Evolutionary conservation across 2,329 filamentous ascomycete species (phyloP).

Genomic region (Aspergillus texensis): DNA sequence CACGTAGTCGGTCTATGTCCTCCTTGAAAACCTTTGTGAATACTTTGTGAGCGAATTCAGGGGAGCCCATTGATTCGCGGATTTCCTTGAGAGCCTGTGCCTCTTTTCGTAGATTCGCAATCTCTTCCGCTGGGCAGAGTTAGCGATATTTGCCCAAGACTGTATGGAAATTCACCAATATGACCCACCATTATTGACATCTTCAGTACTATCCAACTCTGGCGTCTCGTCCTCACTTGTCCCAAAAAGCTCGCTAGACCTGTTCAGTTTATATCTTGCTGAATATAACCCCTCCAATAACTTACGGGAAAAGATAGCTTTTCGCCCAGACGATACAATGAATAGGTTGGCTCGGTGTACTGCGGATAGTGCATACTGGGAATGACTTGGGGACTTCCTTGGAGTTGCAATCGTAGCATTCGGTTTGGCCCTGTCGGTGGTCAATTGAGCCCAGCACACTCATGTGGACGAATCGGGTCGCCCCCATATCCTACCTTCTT

Average conservation of each 20-base stretch:
- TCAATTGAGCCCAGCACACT: conserved; percentile 13
- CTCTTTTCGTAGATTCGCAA: conserved; percentile 83
- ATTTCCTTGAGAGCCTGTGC: conserved; percentile 82
- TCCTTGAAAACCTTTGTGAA: conserved; percentile 92
- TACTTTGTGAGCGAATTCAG: conserved; percentile 74
- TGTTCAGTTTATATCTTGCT: conserved; percentile 27
- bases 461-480: neutral
- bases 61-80: conserved; percentile 75
- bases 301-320: conserved; percentile 82
- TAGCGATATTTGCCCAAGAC: conserved; percentile 15
- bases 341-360: conserved; percentile 92
- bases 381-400: conserved; percentile 93
- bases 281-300: neutral
- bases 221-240: conserved; percentile 82
- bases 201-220: conserved; percentile 76
- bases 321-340: conserved; percentile 99
- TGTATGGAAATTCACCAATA: neutral
- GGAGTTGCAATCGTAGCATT: conserved; percentile 92
- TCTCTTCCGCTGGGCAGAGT: conserved; percentile 65
- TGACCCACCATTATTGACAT: conserved; percentile 72
- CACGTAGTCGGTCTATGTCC: conserved; percentile 78
- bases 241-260: conserved; percentile 77
- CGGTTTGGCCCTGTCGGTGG: conserved; percentile 67
- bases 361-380: conserved; percentile 95
- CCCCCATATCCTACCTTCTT: conserved; percentile 61